Conservation (phyloP, 306 rosid species). For the Trifolium subterraneum region DNA sequence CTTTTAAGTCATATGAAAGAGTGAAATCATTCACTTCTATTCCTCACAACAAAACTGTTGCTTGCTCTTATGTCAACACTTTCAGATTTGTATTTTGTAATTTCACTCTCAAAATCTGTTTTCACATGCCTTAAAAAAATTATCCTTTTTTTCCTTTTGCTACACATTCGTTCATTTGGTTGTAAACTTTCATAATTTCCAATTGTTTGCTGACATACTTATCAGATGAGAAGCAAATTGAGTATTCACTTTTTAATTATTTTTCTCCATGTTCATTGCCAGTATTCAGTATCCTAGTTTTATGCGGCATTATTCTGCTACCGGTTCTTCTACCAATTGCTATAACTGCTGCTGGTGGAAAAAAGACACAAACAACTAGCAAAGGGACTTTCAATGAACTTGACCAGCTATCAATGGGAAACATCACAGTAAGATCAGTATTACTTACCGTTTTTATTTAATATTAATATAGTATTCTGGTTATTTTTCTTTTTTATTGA, state of each 20-base stretch:
- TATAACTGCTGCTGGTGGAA: constrained; percentile 55
- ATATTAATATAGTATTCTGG: neutral
- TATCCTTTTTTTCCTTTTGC: neutral
- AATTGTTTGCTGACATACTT: constrained; percentile 19
- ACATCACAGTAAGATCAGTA: constrained; percentile 55
- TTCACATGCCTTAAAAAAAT: too few species aligned
- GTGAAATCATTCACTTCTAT: neutral
- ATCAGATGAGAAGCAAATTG: constrained; percentile 12
- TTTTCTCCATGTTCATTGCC: constrained; percentile 42
- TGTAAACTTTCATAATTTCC: constrained; percentile 27
- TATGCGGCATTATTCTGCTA: constrained; percentile 75
- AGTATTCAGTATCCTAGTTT: constrained; percentile 73
- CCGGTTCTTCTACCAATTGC: constrained; percentile 86
- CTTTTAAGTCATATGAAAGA: neutral
- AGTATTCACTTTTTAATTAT: constrained; percentile 22
- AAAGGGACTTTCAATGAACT: constrained; percentile 64
- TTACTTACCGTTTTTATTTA: neutral
- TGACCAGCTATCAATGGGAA: constrained; percentile 78
- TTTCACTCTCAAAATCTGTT: neutral
- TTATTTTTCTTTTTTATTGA: constrained; percentile 30
- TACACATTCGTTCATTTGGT: neutral
- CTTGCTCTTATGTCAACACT: neutral
- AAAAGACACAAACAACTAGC: constrained; percentile 45
- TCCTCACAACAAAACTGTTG: neutral
- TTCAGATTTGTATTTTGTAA: neutral